A percentile compares a stretch with the other conserved stretches of the same genome.
These are phyloP conservation scores for Aspergillus cavernicola DNA, from an alignment of 495 filamentous ascomycete genomes.

Conservation along the genomic window DNA sequence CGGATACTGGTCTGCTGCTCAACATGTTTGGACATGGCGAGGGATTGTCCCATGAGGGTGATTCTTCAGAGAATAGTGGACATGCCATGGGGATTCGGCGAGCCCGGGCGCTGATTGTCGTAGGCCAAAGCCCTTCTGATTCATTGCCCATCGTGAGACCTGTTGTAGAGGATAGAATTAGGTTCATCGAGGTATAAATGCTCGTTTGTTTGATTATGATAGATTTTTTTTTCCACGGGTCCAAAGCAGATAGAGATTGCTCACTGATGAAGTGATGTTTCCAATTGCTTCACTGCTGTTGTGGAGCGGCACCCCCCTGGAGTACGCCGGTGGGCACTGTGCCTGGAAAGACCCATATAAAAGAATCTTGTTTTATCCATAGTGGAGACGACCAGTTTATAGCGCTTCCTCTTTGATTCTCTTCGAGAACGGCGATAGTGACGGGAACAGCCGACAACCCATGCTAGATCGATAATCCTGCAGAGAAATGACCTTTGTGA, in stretches of 20 bases:
- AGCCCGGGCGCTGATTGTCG: neutral
- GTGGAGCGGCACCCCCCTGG: no score
- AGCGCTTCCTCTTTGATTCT: no score
- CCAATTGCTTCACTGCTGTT: no score
- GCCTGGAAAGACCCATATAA: neutral
- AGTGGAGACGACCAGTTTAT: neutral
- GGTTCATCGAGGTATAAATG: neutral
- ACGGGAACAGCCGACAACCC: no score
- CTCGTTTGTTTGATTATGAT: neutral
- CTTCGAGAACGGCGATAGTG: no score
- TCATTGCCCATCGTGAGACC: conserved; percentile 2
- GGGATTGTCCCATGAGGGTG: neutral
- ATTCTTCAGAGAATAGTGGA: neutral
- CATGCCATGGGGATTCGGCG: neutral
- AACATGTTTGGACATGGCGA: neutral
- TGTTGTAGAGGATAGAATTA: conserved; percentile 4
- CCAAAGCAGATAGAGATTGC: neutral
- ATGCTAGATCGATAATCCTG: no score
- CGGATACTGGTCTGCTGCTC: neutral
- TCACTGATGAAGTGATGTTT: no score
- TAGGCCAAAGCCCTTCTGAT: neutral
- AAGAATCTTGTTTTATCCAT: neutral
- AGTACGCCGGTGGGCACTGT: no score
- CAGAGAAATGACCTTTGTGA: neutral
- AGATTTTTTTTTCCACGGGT: no score